Base-by-base conservation (phyloP, 2,329 filamentous ascomycete genomes). In the Curvularia spicifera region DNA sequence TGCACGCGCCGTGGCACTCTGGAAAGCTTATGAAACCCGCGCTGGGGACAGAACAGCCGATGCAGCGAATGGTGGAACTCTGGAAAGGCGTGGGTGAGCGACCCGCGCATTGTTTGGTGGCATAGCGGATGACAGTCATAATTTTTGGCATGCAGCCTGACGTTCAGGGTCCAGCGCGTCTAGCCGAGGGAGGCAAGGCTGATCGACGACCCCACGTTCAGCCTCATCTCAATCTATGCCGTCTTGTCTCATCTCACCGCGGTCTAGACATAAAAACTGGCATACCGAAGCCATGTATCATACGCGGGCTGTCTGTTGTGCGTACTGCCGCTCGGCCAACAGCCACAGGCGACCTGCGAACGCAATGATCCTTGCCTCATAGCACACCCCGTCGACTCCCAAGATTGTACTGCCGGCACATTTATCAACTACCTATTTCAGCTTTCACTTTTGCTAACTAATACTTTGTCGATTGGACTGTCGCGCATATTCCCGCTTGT, bases 1-100 rank as follows among this genome's bases (percentile, higher is more conserved):
- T 60, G 64, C 0, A 67, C 56, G 40, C 73, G 72, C 20, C 63
- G 58, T 3, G 72, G 66, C 8, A 73, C 66, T 47, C 71, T 66
- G 7, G 74, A 76, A 12, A 75, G 71, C 51, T 71, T 73, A 63
- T 75, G 74, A 48, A 73, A 72, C 42, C 61, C 60, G 57, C 70
- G 70, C 4, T 58, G 66, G 15, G 60, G 43, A 59, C 71, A 73
- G 61, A 71, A 73, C 22, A 72, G 51, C n/a, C 59, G 66, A 47
- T 71, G 67, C 26, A 74, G 57, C 28, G 67, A 67, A 22, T 31
- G 53, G 10, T 69, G 64, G 37, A 72, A 64, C 42, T 73, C 71
- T 26, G 69, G 68, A 60, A 72, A 74, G 44, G 65, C 55, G 65
- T 63, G 64, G 59, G 67, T 51, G 56, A 71, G 64, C 63, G 61